Evolutionary conservation across 2,329 filamentous ascomycete genomes (phyloP), one percentile per base, ranked within the genome.

Genomic region (Graphilbum fragrans): DNA sequence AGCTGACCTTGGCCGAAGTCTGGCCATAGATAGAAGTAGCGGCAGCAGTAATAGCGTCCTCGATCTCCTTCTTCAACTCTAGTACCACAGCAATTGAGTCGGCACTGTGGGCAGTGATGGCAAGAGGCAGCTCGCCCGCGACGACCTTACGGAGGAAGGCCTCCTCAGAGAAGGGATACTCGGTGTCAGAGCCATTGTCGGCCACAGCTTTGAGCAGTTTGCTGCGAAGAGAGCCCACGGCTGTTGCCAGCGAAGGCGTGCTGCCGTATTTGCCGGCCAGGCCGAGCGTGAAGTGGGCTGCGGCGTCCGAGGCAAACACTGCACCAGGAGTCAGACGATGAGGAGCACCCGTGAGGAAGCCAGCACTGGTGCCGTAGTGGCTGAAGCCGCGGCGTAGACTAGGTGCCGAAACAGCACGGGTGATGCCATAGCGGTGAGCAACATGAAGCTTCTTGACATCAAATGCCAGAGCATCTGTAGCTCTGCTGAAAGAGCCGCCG

Each of bases 11-110:
- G 2, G 42, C 18, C 12, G 38, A 10, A 5, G 41, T 38, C 2
- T 44, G 37, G 20, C 31, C 25, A 31, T 50, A n/a, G n/a, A n/a
- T 40, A 2, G 49, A 50, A 12, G 27, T 17, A 18, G 32, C 17
- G 7, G 17, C 19, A 3, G 12, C 0, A 54, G 43, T 2, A 50
- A 62, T 56, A 1, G 57, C 59, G 1, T 53, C 48, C 38, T 82
- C 76, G 9, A 82, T 61, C 3, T 68, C 63, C 4, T 56, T 51
- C 57, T 82, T 82, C 47, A 82, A 58, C 20, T 63, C 61, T n/a
- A 83, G 61, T 2, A 76, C 55, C 0, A 74, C 59, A 3, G 74
- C 70, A 45, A 82, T 81, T 18, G 66, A 65, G 50, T 82, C 78
- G 7, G 77, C 78, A 45, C 70, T 77, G 51, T 82, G 72, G 11